phyloP scores from a whole-genome alignment of 208 protist genomes.

The Acanthamoeba divionensis region DNA sequence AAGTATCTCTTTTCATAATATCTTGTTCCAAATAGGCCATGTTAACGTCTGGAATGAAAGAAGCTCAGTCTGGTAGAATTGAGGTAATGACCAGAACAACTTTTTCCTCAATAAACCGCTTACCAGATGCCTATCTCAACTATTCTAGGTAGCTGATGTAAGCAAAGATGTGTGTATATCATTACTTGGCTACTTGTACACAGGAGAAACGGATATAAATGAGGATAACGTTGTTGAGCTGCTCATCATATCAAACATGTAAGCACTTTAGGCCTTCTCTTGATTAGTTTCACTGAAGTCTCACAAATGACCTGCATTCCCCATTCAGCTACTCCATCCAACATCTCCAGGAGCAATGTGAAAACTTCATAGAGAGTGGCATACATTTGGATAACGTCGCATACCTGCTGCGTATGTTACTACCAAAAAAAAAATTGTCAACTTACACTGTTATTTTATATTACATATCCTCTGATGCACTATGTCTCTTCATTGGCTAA shows the following conservation, averaged over 20 bases:
- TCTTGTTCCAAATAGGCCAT: neutral
- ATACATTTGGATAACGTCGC: constrained; percentile 37
- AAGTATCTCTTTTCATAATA: neutral
- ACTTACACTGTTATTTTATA: neutral
- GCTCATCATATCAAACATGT: constrained; percentile 8
- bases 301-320: no score
- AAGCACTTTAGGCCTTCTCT: no score
- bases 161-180: no score
- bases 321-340: constrained; percentile 28
- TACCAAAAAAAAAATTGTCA: no score
- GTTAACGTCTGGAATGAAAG: constrained; percentile 9
- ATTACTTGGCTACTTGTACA: constrained; percentile 42
- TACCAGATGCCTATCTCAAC: no score
- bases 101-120: no score
- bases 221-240: constrained; percentile 36
- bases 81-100: no score
- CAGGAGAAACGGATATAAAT: constrained; percentile 1
- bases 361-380: constrained; percentile 16
- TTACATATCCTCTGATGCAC: neutral
- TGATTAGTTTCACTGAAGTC: no score
- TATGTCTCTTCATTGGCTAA: neutral
- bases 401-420: neutral
- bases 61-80: neutral
- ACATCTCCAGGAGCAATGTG: constrained; percentile 41
- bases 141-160: no score